Conservation (phyloP, 2,329 filamentous ascomycete genomes). For the Alternaria gansuensis region DNA sequence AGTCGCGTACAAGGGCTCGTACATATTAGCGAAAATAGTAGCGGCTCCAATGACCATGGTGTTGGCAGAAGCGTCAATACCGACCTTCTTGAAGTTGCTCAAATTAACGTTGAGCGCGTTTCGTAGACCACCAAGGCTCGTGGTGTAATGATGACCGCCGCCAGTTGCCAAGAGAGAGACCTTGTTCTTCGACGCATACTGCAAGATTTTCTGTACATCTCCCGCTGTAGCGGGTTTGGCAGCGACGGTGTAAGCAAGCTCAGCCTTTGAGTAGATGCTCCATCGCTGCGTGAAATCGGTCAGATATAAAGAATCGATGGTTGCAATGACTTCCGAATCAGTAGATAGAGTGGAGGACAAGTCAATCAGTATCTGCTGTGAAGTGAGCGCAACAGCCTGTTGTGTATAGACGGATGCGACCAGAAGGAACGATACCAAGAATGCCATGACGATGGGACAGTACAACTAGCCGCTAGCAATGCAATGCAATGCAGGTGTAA, state of each 20-base stretch:
- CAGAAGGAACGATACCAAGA: constrained; percentile 1
- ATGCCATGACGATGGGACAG: not conserved
- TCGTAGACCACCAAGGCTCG: not conserved
- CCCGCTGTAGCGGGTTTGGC: constrained; percentile 4
- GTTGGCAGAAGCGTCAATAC: not conserved
- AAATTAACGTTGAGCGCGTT: constrained; percentile 7
- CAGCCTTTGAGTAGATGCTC: constrained; percentile 5
- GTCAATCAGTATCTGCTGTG: constrained; percentile 11
- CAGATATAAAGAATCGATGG: constrained; percentile 1
- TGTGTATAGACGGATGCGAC: not conserved
- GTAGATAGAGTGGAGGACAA: constrained; percentile 1
- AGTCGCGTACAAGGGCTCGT: constrained; percentile 4
- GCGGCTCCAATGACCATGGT: constrained; percentile 9
- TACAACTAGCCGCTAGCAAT: not conserved
- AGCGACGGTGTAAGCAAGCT: constrained; percentile 2
- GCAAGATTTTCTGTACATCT: constrained; percentile 10
- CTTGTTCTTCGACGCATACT: constrained; percentile 3
- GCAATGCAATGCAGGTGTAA: constrained; percentile 1
- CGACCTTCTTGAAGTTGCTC: not conserved
- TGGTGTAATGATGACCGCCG: constrained; percentile 7
- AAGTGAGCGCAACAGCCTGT: constrained; percentile 5
- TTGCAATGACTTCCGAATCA: not conserved
- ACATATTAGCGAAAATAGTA: constrained; percentile 1
- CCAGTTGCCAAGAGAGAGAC: constrained; percentile 7
- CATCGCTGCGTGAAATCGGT: constrained; percentile 9